These are phyloP conservation scores for Cantharellus anzutake DNA, from an alignment of 768 basidiomycete genomes.

Conservation along the genomic window DNA sequence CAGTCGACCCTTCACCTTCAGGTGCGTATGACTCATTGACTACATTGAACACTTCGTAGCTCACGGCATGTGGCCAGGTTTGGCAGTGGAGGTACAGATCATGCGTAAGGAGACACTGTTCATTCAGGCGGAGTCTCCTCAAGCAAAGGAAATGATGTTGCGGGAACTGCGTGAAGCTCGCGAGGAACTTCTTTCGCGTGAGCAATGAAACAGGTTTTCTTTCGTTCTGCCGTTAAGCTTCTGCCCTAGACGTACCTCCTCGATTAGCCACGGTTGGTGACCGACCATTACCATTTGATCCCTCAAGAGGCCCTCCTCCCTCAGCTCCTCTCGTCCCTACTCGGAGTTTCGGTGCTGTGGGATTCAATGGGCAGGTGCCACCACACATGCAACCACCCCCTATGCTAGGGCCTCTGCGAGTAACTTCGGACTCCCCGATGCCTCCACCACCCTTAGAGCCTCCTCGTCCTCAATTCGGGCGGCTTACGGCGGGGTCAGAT, in stretches of 20 bases:
- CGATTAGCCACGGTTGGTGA: too few relatives aligned
- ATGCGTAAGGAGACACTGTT: conserved; percentile 75
- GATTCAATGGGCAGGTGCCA: too few relatives aligned
- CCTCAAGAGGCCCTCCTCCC: background rate
- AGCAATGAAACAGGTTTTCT: conserved; percentile 15
- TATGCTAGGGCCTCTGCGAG: background rate
- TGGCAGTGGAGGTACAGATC: conserved; percentile 45
- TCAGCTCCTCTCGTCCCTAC: background rate
- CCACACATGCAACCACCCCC: too few relatives aligned
- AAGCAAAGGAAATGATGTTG: conserved; percentile 42
- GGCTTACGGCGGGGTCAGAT: background rate
- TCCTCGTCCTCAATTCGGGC: background rate
- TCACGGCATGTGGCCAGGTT: conserved; percentile 20
- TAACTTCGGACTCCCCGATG: background rate
- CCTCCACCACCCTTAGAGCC: background rate
- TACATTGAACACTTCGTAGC: conserved; percentile 24
- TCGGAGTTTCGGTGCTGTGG: background rate
- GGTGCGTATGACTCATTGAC: background rate
- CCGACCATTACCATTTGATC: too few relatives aligned
- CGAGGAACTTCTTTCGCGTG: conserved; percentile 27
- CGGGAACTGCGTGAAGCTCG: conserved; percentile 42
- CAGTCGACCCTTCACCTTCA: conserved; percentile 29
- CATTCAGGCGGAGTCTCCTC: conserved; percentile 38
- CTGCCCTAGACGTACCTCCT: too few relatives aligned
- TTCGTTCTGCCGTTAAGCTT: too few relatives aligned